Evolutionary conservation across 2,329 filamentous ascomycete genomes (phyloP), one percentile per base, ranked within the genome.

Genomic region (Thielaviopsis ethacetica): DNA sequence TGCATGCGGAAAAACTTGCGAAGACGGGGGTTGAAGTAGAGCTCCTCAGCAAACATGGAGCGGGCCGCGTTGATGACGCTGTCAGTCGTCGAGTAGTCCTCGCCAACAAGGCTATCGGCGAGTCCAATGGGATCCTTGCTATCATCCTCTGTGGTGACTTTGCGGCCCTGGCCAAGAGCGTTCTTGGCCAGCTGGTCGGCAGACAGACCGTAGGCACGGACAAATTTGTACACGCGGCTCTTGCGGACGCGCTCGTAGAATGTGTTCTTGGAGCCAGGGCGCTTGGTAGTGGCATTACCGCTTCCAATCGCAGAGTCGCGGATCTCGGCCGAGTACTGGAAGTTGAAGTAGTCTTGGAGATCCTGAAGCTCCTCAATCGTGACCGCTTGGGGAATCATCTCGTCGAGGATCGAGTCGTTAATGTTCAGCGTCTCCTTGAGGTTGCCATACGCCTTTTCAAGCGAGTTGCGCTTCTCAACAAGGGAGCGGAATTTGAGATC

Each of bases 291-390:
- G 62, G 85, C 85, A 10, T 77, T 72, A 15, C 79, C 76, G 49
- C 83, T 77, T 62, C 82, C 77, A 19, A 82, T 74, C 15, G 84
- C 81, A 54, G 94, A 71, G 63, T 97, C 91, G 68, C 88, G 91
- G 54, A 97, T 76, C 68, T 95, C 83, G 2, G 83, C 76, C 4
- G 87, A 83, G 66, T 97, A 97, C 67, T 91, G 86, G 71, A 98
- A 98, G 67, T 97, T 90, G 57, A 97, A 75, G 66, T 97, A 97
- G 67, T 98, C 93, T 68, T 97, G 91, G 22, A 98, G 73, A 69
- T 98, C 93, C 68, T 98, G 93, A 19, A 98, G 78, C 68, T 98
- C 93, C 68, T 98, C 93, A 77, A 96, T 91, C 0, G 86, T 91
- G 4, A 82, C 82, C 2, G 91, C 90, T 60, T 83, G 77, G 0